phyloP scores from a whole-genome alignment of 2,329 filamentous ascomycete genomes.

The Trichoderma asperellum region DNA sequence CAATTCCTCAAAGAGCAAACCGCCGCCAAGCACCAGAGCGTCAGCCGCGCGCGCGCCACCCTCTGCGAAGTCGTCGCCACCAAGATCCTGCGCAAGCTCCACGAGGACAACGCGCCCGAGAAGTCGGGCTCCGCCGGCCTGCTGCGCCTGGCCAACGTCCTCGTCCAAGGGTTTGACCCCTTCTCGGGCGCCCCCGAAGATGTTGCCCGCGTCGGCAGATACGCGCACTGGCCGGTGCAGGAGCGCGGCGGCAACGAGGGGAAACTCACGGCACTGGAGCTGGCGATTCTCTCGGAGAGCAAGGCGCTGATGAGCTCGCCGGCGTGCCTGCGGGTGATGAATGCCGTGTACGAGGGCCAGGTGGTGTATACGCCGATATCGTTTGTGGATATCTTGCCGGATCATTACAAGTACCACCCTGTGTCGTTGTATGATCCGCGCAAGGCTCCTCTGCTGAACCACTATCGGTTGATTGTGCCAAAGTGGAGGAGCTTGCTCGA shows the following conservation, averaged over 20 bases:
- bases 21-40: slow-evolving; percentile 68
- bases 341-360: slow-evolving; percentile 69
- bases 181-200: slow-evolving; percentile 69
- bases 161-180: slow-evolving; percentile 72
- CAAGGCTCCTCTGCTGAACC: slow-evolving; percentile 68
- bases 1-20: slow-evolving; percentile 71
- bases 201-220: slow-evolving; percentile 54
- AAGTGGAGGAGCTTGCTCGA: slow-evolving; percentile 69
- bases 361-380: slow-evolving; percentile 72
- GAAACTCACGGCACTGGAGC: slow-evolving; percentile 69
- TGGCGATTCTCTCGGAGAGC: slow-evolving; percentile 72
- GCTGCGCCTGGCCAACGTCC: slow-evolving; percentile 66
- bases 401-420: slow-evolving; percentile 72
- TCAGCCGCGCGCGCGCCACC: slow-evolving; percentile 68
- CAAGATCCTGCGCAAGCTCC: slow-evolving; percentile 67
- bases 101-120: slow-evolving; percentile 62
- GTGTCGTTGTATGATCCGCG: slow-evolving; percentile 71
- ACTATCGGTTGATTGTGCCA: slow-evolving; percentile 73
- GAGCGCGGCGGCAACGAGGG: slow-evolving; percentile 49
- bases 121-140: slow-evolving; percentile 60
- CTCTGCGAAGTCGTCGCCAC: slow-evolving; percentile 71
- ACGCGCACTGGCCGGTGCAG: slow-evolving; percentile 46
- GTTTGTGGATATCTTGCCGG: slow-evolving; percentile 73
- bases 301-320: slow-evolving; percentile 68
- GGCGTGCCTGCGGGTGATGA: slow-evolving; percentile 70